phyloP scores from a whole-genome alignment of 1,284 basidiomycete genomes.

The Cronartium quercuum region DNA sequence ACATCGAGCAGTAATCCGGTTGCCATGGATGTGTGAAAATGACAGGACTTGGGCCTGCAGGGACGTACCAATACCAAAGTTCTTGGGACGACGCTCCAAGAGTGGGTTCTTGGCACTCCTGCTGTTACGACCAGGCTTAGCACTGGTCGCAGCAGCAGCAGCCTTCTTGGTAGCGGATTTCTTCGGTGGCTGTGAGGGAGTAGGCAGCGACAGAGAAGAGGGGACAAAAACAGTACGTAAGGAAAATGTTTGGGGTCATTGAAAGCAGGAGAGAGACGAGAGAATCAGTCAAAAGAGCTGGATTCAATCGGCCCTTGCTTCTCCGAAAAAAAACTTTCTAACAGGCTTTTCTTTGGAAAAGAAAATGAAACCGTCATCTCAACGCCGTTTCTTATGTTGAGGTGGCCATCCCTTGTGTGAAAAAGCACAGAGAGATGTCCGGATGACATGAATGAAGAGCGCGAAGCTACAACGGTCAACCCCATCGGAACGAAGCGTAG shows the following conservation, averaged over 20 bases:
- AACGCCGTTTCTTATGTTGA: too few species aligned
- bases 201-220: constrained; percentile 40
- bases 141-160: constrained; percentile 2
- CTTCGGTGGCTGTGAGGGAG: constrained; percentile 47
- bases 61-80: constrained; percentile 86
- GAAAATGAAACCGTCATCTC: neutral
- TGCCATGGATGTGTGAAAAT: neutral
- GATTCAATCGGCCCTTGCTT: neutral
- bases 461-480: too few species aligned
- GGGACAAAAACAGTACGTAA: neutral
- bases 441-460: too few species aligned
- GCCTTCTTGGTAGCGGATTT: constrained; percentile 41
- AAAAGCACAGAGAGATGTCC: too few species aligned
- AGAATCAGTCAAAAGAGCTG: neutral
- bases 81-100: constrained; percentile 81
- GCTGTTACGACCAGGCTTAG: constrained; percentile 40
- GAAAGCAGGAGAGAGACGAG: constrained; percentile 22
- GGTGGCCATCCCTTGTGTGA: too few species aligned
- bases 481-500: neutral
- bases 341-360: neutral
- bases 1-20: neutral
- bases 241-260: constrained; percentile 14
- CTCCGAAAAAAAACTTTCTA: neutral
- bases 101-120: constrained; percentile 83
- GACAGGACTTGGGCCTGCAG: neutral